phyloP scores from a whole-genome alignment of 1,284 basidiomycete genomes.

The Exobasidium cylindrosporum region DNA sequence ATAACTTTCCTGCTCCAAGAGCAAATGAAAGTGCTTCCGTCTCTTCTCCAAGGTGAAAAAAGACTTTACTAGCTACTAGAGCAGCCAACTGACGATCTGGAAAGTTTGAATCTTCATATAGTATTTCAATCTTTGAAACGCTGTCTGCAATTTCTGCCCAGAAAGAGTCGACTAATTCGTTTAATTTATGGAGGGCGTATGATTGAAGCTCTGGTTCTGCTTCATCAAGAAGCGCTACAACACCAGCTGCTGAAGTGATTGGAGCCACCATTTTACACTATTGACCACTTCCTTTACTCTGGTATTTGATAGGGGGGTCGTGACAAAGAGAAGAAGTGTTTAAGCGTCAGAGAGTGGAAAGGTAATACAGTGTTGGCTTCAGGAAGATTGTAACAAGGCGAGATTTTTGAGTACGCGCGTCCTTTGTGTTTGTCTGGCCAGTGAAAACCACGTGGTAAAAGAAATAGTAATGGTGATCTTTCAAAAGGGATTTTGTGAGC shows the following conservation, averaged over 20 bases:
- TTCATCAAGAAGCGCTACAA: slow-evolving; percentile 52
- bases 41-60: slow-evolving; percentile 54
- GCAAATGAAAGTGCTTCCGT: slow-evolving; percentile 54
- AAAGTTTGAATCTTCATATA: slow-evolving; percentile 51
- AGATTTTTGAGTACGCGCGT: too few species aligned
- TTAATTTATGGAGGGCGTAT: slow-evolving; percentile 52
- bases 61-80: slow-evolving; percentile 53
- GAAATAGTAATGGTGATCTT: too few species aligned
- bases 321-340: too few species aligned
- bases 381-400: too few species aligned
- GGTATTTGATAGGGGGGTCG: too few species aligned
- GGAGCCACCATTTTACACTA: slow-evolving; percentile 5
- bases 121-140: slow-evolving; percentile 50
- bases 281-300: too few species aligned
- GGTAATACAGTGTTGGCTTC: too few species aligned
- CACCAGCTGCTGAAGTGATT: slow-evolving; percentile 30
- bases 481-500: too few species aligned
- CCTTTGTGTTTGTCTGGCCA: too few species aligned
- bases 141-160: slow-evolving; percentile 55
- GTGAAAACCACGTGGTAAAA: too few species aligned
- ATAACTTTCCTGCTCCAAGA: slow-evolving; percentile 49
- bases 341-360: too few species aligned
- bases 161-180: slow-evolving; percentile 49
- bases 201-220: slow-evolving; percentile 51
- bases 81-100: slow-evolving; percentile 50